Evolutionary conservation across 1,284 basidiomycete species (phyloP).

Genomic region (Tranzscheliella williamsii): DNA sequence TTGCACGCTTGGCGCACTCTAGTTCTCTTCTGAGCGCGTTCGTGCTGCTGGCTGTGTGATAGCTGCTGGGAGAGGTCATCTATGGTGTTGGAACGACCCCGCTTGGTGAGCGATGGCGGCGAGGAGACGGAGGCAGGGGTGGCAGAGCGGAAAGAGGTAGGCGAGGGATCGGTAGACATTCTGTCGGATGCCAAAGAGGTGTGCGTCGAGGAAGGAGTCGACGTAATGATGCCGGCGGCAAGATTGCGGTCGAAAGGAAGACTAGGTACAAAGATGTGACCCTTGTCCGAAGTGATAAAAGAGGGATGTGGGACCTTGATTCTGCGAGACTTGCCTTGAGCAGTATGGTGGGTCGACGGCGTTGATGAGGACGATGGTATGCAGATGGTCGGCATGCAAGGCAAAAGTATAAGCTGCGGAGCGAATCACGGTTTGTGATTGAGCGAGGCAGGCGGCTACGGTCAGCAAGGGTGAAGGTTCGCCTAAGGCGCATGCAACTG

Average conservation of each 20-base stretch:
- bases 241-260: neutral
- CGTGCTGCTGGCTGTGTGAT: slow-evolving; percentile 2
- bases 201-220: neutral
- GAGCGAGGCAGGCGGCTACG: too few relatives aligned
- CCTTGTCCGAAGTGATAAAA: neutral
- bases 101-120: slow-evolving; percentile 15
- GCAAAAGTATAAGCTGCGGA: too few relatives aligned
- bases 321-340: neutral
- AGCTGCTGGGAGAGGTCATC: slow-evolving; percentile 4
- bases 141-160: slow-evolving; percentile 6
- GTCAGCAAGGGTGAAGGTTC: too few relatives aligned
- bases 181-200: neutral
- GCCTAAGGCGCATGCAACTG: too few relatives aligned
- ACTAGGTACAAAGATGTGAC: neutral
- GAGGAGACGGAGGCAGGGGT: slow-evolving; percentile 6
- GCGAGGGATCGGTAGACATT: slow-evolving; percentile 23
- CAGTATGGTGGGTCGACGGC: neutral
- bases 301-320: slow-evolving; percentile 2
- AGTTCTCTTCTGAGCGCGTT: slow-evolving; percentile 24
- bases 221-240: neutral
- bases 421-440: too few relatives aligned
- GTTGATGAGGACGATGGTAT: neutral
- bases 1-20: slow-evolving; percentile 40
- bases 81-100: slow-evolving; percentile 14
- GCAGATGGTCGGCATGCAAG: neutral